Conservation (phyloP, 257 asterid genomes). For the Perilla frutescens region DNA sequence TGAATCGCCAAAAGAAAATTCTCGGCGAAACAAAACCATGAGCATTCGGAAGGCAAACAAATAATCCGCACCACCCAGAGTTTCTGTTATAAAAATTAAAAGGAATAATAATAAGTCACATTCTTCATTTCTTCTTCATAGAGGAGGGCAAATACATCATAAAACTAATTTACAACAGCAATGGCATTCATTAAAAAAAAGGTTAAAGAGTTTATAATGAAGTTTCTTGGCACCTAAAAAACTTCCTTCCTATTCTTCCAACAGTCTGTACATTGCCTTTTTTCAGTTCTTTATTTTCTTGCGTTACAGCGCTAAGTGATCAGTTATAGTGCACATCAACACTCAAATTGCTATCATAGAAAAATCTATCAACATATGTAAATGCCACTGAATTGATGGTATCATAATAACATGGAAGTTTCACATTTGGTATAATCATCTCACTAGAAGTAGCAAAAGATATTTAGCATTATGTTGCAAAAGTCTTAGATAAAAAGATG, state of each 20-base stretch:
- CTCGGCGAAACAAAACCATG: slow-evolving; percentile 98
- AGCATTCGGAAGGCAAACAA: slow-evolving; percentile 97
- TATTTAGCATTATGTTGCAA: slow-evolving; percentile 11
- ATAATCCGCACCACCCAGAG: slow-evolving; percentile 94
- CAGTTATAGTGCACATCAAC: background rate
- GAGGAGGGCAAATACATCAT: slow-evolving; percentile 22
- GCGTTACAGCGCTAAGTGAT: background rate
- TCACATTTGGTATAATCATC: slow-evolving; percentile 8
- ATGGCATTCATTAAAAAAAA: background rate
- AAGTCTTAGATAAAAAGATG: slow-evolving; percentile 25
- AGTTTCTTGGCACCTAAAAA: slow-evolving; percentile 4
- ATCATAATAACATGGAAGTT: slow-evolving; percentile 30
- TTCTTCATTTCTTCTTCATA: slow-evolving; percentile 32
- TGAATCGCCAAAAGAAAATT: slow-evolving; percentile 92
- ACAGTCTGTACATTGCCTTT: background rate
- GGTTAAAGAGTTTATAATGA: slow-evolving; percentile 12
- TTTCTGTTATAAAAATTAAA: slow-evolving; percentile 63
- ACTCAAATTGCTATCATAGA: slow-evolving; percentile 12
- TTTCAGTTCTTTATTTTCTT: background rate
- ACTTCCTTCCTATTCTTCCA: background rate
- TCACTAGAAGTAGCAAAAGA: slow-evolving; percentile 1
- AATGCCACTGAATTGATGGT: slow-evolving; percentile 17
- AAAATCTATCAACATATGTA: background rate
- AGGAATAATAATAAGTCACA: background rate
- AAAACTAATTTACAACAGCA: background rate